Conservation (phyloP, 352 stramenopile genomes). For the Elongisporangium undulatum region DNA sequence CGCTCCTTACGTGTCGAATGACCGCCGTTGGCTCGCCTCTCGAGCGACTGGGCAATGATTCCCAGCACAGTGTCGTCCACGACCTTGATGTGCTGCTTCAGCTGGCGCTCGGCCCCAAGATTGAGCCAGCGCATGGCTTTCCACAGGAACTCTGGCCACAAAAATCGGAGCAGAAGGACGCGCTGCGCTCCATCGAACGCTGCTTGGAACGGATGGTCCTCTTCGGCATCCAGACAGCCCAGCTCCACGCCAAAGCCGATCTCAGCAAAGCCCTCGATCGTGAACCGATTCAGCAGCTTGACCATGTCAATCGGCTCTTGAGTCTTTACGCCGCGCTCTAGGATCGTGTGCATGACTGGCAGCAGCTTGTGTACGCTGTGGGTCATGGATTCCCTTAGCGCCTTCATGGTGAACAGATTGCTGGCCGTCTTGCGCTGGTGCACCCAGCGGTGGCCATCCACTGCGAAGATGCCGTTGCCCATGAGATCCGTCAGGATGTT, state of each 20-base stretch:
- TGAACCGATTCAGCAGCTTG: slow-evolving; percentile 1
- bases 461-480: slow-evolving; percentile 60
- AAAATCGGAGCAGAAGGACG: slow-evolving; percentile 30
- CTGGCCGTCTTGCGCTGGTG: slow-evolving; percentile 76
- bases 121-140: slow-evolving; percentile 32
- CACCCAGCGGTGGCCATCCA: slow-evolving; percentile 59
- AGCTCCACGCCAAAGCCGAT: neutral
- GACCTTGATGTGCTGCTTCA: slow-evolving; percentile 21
- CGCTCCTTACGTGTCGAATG: slow-evolving; percentile 7
- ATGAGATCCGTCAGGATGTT: slow-evolving; percentile 41
- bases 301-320: neutral
- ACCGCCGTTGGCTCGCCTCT: slow-evolving; percentile 13
- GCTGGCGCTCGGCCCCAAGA: slow-evolving; percentile 23
- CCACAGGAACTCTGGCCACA: slow-evolving; percentile 32
- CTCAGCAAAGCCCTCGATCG: neutral
- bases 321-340: slow-evolving; percentile 8
- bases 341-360: slow-evolving; percentile 13
- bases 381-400: slow-evolving; percentile 49
- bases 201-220: slow-evolving; percentile 40
- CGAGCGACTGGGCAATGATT: slow-evolving; percentile 37
- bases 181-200: slow-evolving; percentile 46
- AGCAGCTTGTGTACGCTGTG: slow-evolving; percentile 22
- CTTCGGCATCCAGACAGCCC: slow-evolving; percentile 8
- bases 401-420: slow-evolving; percentile 78
- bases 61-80: slow-evolving; percentile 33